A percentile compares a stretch with the other conserved stretches of the same genome.
phyloP scores from a whole-genome alignment of 1,139 yeast species.

The Kurtzmaniella quercitrusa region DNA sequence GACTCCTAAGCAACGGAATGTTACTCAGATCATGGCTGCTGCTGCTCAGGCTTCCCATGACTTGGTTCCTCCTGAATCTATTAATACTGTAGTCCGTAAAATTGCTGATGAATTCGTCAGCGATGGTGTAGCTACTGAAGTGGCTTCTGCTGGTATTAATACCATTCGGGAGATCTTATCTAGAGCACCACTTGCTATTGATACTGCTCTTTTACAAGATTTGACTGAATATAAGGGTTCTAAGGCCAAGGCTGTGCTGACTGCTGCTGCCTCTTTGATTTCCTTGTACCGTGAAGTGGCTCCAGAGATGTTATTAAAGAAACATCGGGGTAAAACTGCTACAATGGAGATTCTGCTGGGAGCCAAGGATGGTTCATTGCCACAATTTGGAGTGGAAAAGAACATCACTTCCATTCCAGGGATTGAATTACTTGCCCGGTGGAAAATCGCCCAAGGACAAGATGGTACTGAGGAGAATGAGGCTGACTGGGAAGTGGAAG shows the following conservation, averaged over 20 bases:
- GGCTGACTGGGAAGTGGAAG: conserved; percentile 44
- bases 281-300: conserved; percentile 88
- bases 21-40: conserved; percentile 95
- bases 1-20: conserved; percentile 91
- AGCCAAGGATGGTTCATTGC: conserved; percentile 35
- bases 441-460: conserved; percentile 72
- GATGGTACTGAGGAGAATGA: conserved; percentile 38
- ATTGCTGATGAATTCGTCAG: conserved; percentile 97
- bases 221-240: conserved; percentile 87
- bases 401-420: conserved; percentile 77
- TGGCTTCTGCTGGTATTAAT: conserved; percentile 95
- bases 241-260: conserved; percentile 86
- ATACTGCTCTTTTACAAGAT: conserved; percentile 80
- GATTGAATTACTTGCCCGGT: conserved; percentile 79
- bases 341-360: conserved; percentile 71
- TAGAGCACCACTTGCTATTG: conserved; percentile 93
- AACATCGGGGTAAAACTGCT: conserved; percentile 91
- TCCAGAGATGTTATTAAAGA: conserved; percentile 86
- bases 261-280: conserved; percentile 91
- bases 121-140: conserved; percentile 97
- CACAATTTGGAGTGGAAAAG: conserved; percentile 71
- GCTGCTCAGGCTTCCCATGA: conserved; percentile 96
- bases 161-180: conserved; percentile 89
- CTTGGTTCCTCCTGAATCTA: conserved; percentile 90
- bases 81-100: conserved; percentile 75